Base-by-base conservation (phyloP, 805 yeast species). In the Candida silvicultrix region DNA sequence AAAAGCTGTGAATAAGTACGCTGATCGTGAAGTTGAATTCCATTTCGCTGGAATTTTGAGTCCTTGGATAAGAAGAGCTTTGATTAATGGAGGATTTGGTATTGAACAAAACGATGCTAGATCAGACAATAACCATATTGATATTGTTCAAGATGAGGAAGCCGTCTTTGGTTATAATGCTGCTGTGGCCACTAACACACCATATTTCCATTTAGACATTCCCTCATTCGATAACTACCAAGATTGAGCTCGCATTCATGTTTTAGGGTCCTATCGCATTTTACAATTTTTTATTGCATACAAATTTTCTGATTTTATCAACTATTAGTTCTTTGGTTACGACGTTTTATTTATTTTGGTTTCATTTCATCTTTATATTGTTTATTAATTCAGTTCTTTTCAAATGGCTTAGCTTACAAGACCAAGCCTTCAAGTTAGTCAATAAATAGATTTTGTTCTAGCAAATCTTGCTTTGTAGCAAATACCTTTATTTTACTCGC, bases 41-140 rank as follows among this genome's bases (percentile, higher is more conserved):
- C 97, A 90, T 66, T 89, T 90, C 63, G 78, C 86, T 11, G 95
- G 96, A 22, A 79, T 90, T 29, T 67, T 85, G 40, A 81, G 85
- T 46, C 90, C 92, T 10, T 90, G 97, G 97, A 78, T 86, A 45
- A 80, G 87, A 57, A 77, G 92, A 59, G 85, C 84, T 5, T 74
- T 90, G 53, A 61, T 84, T 39, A 77, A 80, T 54, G 81, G 82
- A 47, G 95, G 95, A 1, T 89, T 89, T 67, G 95, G 96, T 41
- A 69, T 77, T 18, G 70, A 73, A 43, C 71, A 66, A 22, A 75
- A 70, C 28, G 72, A 44, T 14, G 46, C 48, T 40, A 47, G 44
- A 29, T 45, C 42, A 19, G 48, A 44, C 11, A 46, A 42, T 28
- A 23, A 49, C 40, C 53, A 53, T 57, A 45, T 57, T 45, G 51